Evolutionary conservation across 2,329 filamentous ascomycete species (phyloP).

Genomic region (Pestalotiopsis sp.): DNA sequence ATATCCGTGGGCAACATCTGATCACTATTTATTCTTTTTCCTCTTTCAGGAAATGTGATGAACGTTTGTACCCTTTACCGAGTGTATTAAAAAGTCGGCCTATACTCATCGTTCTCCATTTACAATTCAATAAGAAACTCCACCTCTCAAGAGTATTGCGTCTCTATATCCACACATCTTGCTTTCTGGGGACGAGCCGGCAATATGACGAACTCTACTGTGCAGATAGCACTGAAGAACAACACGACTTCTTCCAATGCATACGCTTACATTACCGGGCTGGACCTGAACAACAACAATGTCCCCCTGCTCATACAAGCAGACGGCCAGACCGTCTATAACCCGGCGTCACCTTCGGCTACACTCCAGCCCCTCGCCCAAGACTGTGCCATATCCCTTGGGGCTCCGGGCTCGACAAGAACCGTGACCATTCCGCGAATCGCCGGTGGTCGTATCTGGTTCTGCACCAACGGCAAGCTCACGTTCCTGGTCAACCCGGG

Average conservation of each 20-base stretch:
- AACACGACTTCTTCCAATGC: conserved; percentile 61
- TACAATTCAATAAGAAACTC: neutral
- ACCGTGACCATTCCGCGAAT: conserved; percentile 70
- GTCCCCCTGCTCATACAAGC: conserved; percentile 63
- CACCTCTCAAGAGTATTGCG: neutral
- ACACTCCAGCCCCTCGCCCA: conserved; percentile 53
- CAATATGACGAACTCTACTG: conserved; percentile 42
- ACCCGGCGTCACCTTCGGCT: conserved; percentile 59
- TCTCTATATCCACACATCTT: neutral
- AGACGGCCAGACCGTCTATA: conserved; percentile 68
- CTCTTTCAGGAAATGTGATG: neutral
- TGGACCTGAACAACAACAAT: conserved; percentile 61
- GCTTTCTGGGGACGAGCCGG: neutral
- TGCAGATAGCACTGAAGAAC: conserved; percentile 68
- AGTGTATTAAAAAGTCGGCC: neutral
- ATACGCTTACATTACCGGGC: conserved; percentile 74
- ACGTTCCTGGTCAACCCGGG: conserved; percentile 73
- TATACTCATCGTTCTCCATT: neutral
- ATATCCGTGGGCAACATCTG: neutral
- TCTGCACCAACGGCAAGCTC: conserved; percentile 61
- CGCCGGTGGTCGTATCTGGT: conserved; percentile 74
- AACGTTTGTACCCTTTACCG: neutral
- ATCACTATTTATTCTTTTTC: neutral
- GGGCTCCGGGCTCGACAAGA: conserved; percentile 59
- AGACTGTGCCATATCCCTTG: conserved; percentile 67